phyloP scores from a whole-genome alignment of 148 eudicot genomes.

The Vaccinium corymbosum region DNA sequence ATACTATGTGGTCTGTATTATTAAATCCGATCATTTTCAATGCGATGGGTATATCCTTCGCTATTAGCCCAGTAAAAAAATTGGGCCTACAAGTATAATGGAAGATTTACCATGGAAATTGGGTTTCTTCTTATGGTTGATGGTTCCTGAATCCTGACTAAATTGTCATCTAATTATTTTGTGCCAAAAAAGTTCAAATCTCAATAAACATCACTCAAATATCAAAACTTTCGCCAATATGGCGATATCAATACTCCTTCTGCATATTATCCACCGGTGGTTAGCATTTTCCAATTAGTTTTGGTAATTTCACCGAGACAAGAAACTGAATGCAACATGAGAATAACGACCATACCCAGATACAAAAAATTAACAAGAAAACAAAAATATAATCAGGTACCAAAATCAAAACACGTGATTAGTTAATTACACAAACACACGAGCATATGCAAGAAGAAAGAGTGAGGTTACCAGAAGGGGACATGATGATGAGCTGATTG shows the following conservation, averaged over 20 bases:
- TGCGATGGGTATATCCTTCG: neutral
- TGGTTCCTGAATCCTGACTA: neutral
- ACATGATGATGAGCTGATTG: slow-evolving; percentile 85
- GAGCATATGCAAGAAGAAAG: too few relatives aligned
- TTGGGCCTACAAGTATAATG: neutral
- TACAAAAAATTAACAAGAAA: neutral
- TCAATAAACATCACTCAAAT: too few relatives aligned
- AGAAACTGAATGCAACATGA: neutral
- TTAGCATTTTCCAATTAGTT: neutral
- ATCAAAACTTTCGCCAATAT: too few relatives aligned
- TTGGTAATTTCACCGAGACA: neutral
- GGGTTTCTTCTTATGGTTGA: neutral
- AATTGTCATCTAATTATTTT: neutral
- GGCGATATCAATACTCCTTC: too few relatives aligned
- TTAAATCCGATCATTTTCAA: too few relatives aligned
- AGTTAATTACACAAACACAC: neutral
- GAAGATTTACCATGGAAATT: neutral
- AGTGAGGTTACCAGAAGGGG: slow-evolving; percentile 68
- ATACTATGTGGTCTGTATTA: neutral
- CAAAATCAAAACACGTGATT: neutral
- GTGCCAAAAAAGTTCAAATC: neutral
- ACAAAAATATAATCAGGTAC: neutral
- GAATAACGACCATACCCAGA: neutral
- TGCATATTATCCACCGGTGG: too few relatives aligned
- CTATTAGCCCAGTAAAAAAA: neutral